Conservation (phyloP, 2,329 filamentous ascomycete species). For the Trichoderma sp. region DNA sequence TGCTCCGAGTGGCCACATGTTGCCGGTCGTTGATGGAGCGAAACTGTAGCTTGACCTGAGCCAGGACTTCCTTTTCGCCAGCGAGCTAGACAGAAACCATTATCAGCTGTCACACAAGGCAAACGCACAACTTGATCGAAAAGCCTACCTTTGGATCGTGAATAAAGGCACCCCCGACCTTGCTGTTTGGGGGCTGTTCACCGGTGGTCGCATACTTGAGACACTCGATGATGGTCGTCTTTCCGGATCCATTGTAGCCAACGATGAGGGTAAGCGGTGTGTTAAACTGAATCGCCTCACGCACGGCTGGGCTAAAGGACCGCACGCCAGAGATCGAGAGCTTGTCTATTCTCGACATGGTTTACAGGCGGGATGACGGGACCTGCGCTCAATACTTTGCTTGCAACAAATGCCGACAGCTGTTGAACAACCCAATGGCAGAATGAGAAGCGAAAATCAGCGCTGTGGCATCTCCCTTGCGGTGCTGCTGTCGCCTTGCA, state of each 20-base stretch:
- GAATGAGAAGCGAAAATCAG: neutral
- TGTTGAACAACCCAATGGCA: neutral
- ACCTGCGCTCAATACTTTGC: neutral
- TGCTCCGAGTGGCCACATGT: constrained; percentile 79
- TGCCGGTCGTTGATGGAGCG: constrained; percentile 73
- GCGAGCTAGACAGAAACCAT: constrained; percentile 55
- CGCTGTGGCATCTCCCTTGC: neutral
- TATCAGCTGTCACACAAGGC: neutral
- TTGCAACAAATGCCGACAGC: neutral
- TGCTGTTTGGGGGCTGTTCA: constrained; percentile 87
- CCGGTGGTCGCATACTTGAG: constrained; percentile 98
- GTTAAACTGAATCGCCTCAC: constrained; percentile 83
- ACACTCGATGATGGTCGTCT: constrained; percentile 98
- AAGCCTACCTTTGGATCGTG: constrained; percentile 81
- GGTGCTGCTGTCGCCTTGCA: neutral
- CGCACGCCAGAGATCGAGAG: constrained; percentile 80
- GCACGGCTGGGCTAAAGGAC: constrained; percentile 76
- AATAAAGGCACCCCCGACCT: constrained; percentile 80
- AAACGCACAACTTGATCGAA: neutral
- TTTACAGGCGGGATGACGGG: constrained; percentile 30
- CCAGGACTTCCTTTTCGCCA: constrained; percentile 84
- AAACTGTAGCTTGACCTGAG: constrained; percentile 90
- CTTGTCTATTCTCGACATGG: constrained; percentile 82
- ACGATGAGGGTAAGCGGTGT: constrained; percentile 94
- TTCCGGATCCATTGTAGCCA: constrained; percentile 94